A percentile compares a stretch with the other conserved stretches of the same genome.
Conservation (phyloP, 441 rosid genomes). For the Kokia cookei region DNA sequence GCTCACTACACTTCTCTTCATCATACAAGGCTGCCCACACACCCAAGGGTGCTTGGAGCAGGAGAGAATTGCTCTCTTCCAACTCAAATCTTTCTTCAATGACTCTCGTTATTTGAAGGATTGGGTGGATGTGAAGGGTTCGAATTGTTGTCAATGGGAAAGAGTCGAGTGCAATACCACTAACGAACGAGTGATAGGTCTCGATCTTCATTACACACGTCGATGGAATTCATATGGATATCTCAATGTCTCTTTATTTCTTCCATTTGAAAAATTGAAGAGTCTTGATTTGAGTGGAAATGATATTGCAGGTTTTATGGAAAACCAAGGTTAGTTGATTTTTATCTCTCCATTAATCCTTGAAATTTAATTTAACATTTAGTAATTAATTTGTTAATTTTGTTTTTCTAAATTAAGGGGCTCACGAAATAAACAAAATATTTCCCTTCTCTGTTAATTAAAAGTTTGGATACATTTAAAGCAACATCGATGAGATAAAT, state of each 20-base stretch:
- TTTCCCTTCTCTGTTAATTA: too few relatives aligned
- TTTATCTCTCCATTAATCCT: too few relatives aligned
- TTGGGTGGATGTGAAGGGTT: background rate
- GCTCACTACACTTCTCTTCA: background rate
- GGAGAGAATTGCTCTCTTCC: background rate
- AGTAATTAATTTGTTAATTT: rapidly evolving
- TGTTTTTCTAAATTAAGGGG: too few relatives aligned
- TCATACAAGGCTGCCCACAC: background rate
- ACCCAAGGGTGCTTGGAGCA: background rate
- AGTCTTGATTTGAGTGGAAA: background rate
- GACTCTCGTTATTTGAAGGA: rapidly evolving
- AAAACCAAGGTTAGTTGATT: background rate
- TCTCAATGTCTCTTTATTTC: background rate
- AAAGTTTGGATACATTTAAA: too few relatives aligned
- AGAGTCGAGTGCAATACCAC: background rate
- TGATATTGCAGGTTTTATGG: background rate
- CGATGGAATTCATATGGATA: background rate
- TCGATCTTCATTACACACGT: background rate
- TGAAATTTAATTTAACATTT: too few relatives aligned
- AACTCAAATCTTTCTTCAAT: background rate
- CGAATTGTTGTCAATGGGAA: background rate
- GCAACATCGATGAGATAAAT: too few relatives aligned
- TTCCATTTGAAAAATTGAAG: background rate
- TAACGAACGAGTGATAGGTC: background rate
- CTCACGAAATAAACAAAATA: too few relatives aligned